Base-by-base conservation (phyloP, 169 alveolate genomes). In the Eimeria praecox region DNA sequence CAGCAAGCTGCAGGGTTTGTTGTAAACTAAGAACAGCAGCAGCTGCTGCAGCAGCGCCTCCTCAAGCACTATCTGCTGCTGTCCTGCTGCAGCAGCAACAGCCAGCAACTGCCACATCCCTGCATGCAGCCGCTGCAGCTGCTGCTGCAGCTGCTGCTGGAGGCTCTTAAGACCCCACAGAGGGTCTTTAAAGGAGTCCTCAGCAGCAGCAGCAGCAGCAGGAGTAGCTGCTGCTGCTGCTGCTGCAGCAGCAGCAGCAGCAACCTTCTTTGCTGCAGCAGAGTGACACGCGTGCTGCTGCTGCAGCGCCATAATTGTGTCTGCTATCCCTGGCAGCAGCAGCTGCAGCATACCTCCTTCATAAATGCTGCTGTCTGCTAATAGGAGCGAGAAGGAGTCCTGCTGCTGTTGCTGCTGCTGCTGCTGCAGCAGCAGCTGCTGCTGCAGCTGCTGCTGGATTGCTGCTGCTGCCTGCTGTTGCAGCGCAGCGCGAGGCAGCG, bases 401-500 rank as follows among this genome's bases (percentile, higher is more conserved):
- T 6, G 46, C 12, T 14, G 24, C 49, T 30, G 35, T 69, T 69
- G 80, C 44, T 69, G 80, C 80, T 69, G 80, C 75, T 64, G 75
- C 16, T 16, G n/a, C n/a, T n/a, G n/a, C n/a, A n/a, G n/a, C n/a
- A n/a, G n/a, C n/a, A n/a, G n/a, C 49, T 18, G 44, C 3, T 20
- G 49, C 8, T 38, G 44, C 87, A 22, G 87, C 90, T 44, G 66
- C 30, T 27, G 40, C 90, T n/a, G 44, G n/a, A n/a, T 3, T 46
- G 90, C 90, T 44, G 69, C 71, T 6, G 42, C 66, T 20, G 46
- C 90, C 52, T 82, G 69, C 27, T 82, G 90, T 73, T 44, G 73
- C 90, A 82, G 71, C 73, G 90, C 90, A 20, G 24, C 90, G 27
- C 90, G 90, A 9, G 90, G 90, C 46, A 82, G 90, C 12, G 90